Evolutionary conservation across 2,329 filamentous ascomycete genomes (phyloP), one percentile per base, ranked within the genome.

Genomic region (Cercospora sp.): DNA sequence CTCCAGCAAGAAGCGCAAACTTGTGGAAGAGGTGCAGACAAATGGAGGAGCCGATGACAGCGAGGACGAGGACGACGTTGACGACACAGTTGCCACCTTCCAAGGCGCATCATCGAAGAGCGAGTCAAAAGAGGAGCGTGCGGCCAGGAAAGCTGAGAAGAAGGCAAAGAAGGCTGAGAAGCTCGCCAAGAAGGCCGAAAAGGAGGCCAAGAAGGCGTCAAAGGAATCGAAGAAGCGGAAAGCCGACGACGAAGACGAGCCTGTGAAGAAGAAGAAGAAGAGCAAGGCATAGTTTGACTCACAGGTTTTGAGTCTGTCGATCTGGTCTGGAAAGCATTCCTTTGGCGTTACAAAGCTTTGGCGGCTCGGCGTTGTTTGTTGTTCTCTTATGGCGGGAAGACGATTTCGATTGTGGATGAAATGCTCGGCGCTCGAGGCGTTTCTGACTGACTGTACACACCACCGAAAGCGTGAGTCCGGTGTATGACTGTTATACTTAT

Each of bases 61-160:
- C 57, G 79, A 75, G 63, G 77, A 78, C 16, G 82, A 84, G 71
- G 80, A 75, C 7, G 81, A 82, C 59, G 77, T 77, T 45, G 78
- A 77, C n/a, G 78, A 79, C 60, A 68, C 66, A 5, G 60, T 68
- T 45, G 59, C 66, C 60, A 68, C 64, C 13, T 71, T 74, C 31
- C 73, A 75, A 63, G 72, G 73, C 62, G 69, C 69, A 81, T 86
- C 91, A 79, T 88, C 88, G 80, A 87, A 88, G 81, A 68, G 67
- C 30, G 67, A 68, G 40, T 65, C 67, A 9, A 33, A 60, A 48
- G 67, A 68, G 33, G 67, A 68, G 42, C 59, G 60, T 5, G 63
- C 63, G 18, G 67, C 67, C 53, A 60, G 67, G 12, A 68, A 68
- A 61, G 67, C 67, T 13, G 62, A 60, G 26, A 68, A 68, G 51